Base-by-base conservation (phyloP, 1,284 basidiomycete species). In the Ustilago loliicola region DNA sequence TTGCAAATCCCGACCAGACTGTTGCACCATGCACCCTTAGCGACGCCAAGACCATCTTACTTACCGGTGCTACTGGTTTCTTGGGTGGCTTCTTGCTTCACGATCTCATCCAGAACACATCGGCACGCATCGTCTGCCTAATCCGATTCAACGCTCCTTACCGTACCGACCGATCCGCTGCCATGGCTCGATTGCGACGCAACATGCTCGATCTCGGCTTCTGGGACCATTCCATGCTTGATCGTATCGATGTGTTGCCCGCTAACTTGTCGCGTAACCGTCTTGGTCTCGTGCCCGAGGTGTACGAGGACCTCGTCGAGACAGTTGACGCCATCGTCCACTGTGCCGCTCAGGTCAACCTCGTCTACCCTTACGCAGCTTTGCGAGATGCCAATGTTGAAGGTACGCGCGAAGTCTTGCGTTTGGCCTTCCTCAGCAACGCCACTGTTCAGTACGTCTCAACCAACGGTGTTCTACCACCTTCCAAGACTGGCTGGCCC, bases 61-160 rank as follows among this genome's bases (percentile, higher is more conserved):
- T 87, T 38, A 87, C 86, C 11, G 86, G 86, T 34, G 83, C 86
- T 23, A 87, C 86, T 11, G 86, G 86, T 23, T 87, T 79, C 80
- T 77, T 87, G 45, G 86, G 86, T 25, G 84, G 81, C 6, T 85
- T 84, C 64, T 60, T 86, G 64, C 77, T 87, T 21, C 80, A 83
- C 55, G 75, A 80, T 29, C 64, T 87, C 50, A 72, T 85, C 30
- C 71, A 83, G 57, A 59, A 78, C 59, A 82, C 82, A n/a, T 62
- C 80, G 19, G 86, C 86, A 11, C 80, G 72, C 29, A 81, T 87
- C 70, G 78, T 85, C 36, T 86, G 86, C 66, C 64, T 87, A 23
- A 83, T 87, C 45, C 83, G 86, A 52, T 86, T 86, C 77, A 72
- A 79, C 30, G 68, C 79, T 47, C 83, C 84, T 3, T 72, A 72